Conservation (phyloP, 345 rosid genomes). For the Gossypium thurberi region DNA sequence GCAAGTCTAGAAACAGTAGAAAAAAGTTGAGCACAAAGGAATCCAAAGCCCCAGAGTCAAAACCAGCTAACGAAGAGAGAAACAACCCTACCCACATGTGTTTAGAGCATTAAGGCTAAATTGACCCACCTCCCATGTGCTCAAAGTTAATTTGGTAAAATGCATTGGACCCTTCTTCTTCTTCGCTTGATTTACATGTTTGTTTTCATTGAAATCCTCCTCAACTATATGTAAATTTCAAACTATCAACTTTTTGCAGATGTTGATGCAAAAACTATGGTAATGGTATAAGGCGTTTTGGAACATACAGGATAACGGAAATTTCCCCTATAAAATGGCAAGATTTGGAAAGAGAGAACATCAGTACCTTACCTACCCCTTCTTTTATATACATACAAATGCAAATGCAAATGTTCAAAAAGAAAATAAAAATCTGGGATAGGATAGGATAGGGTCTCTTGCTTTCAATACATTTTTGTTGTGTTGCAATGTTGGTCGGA, state of each 20-base stretch:
- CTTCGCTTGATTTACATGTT: not conserved
- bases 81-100: not conserved
- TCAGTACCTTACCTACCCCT: not conserved
- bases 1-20: not conserved
- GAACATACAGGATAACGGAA: not conserved
- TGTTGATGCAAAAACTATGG: not conserved
- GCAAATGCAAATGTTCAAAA: too few species aligned
- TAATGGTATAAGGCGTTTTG: not conserved
- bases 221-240: not conserved
- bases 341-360: not conserved
- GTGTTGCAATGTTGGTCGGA: not conserved
- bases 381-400: too few species aligned
- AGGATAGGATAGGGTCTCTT: not conserved
- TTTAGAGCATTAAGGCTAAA: not conserved
- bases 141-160: not conserved
- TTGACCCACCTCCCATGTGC: constrained; percentile 12
- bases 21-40: not conserved
- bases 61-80: not conserved
- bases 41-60: constrained; percentile 1
- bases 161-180: not conserved
- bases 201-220: not conserved
- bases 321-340: not conserved
- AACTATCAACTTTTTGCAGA: not conserved
- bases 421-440: too few species aligned
- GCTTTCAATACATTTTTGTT: not conserved